Conservation (phyloP, 495 filamentous ascomycete genomes). For the Talaromyces nanjingensis region DNA sequence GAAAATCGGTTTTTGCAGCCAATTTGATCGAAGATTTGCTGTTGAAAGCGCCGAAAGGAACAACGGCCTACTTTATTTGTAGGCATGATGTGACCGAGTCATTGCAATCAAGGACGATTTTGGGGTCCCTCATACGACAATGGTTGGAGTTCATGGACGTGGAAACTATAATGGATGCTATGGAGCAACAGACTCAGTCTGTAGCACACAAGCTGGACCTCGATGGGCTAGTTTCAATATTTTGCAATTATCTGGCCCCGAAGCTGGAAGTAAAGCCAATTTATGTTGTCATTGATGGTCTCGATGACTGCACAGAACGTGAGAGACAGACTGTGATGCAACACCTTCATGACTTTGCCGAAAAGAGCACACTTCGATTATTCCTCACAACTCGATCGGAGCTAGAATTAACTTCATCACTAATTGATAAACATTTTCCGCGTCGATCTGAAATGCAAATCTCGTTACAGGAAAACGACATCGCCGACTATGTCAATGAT, state of each 20-base stretch:
- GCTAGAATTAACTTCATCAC: background rate
- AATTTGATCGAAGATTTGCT: slow-evolving; percentile 36
- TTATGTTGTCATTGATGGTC: slow-evolving; percentile 2
- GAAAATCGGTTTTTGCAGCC: slow-evolving; percentile 34
- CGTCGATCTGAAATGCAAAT: background rate
- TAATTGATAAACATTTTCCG: background rate
- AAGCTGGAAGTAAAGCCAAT: background rate
- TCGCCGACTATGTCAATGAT: slow-evolving; percentile 27
- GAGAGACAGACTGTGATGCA: background rate
- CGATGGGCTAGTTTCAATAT: background rate
- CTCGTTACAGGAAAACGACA: slow-evolving; percentile 17
- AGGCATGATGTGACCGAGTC: slow-evolving; percentile 30
- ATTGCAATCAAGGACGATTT: slow-evolving; percentile 28
- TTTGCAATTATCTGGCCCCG: background rate
- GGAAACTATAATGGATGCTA: background rate
- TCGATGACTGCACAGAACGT: background rate
- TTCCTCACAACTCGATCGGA: slow-evolving; percentile 4
- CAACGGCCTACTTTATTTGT: slow-evolving; percentile 38
- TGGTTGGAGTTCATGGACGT: slow-evolving; percentile 13
- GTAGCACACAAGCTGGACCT: background rate
- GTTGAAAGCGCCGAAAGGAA: slow-evolving; percentile 14
- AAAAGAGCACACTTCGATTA: background rate
- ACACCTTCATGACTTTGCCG: background rate
- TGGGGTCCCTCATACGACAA: slow-evolving; percentile 35
- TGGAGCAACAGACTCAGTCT: background rate